Evolutionary conservation across 2,329 filamentous ascomycete genomes (phyloP), one percentile per base, ranked within the genome.

Genomic region (Botryosphaeria dothidea): DNA sequence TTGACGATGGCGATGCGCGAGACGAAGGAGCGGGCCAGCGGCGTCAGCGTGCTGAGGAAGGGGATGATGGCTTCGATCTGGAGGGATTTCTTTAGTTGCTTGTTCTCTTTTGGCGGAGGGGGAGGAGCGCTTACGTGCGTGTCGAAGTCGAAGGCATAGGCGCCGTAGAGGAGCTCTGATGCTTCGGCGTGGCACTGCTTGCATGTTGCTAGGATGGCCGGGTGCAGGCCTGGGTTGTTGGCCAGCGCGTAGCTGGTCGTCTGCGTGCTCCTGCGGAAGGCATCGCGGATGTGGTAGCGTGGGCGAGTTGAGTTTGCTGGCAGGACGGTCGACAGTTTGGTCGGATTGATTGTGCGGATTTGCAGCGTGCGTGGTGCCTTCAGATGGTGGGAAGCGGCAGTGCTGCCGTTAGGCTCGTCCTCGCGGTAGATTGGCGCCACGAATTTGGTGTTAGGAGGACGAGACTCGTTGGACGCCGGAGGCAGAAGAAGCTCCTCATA

Each of bases 61-160:
- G 86, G 85, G 0, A 83, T 80, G 5, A 87, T 80, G 17, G 86
- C 85, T 73, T 89, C 87, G 68, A 89, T 79, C n/a, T n/a, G n/a
- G n/a, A n/a, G n/a, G n/a, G n/a, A n/a, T n/a, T n/a, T n/a, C n/a
- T n/a, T n/a, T n/a, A n/a, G n/a, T n/a, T n/a, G n/a, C n/a, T n/a
- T n/a, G n/a, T n/a, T n/a, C n/a, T n/a, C n/a, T n/a, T n/a, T n/a
- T n/a, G n/a, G n/a, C n/a, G n/a, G n/a, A n/a, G n/a, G n/a, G n/a
- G n/a, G n/a, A n/a, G n/a, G n/a, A n/a, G n/a, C n/a, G n/a, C n/a
- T n/a, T n/a, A n/a, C n/a, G 73, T 86, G 81, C 54, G 81, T 80
- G 67, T 83, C 84, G 72, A 90, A 90, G 69, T 85, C 82, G 72
- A 89, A 89, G 0, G 78, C 78, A 71, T 88, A 85, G 64, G 73